phyloP scores from a whole-genome alignment of 768 basidiomycete species.

The Trametes cubensis region DNA sequence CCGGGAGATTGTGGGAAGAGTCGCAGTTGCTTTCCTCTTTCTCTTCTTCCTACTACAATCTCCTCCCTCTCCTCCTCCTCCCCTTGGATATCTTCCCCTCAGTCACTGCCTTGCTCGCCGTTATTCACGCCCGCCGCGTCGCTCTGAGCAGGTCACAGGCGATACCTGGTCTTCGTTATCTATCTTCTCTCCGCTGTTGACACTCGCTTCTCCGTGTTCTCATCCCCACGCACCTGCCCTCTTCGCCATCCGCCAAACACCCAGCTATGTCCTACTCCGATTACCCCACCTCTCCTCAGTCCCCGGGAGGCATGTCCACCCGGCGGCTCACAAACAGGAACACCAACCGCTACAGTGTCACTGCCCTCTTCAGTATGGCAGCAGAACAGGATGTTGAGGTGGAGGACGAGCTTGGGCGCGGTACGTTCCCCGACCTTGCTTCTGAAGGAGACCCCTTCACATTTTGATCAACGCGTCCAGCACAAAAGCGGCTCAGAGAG shows the following conservation, averaged over 20 bases:
- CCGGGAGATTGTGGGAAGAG: not conserved
- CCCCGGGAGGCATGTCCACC: slow-evolving; percentile 66
- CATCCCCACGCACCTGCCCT: slow-evolving; percentile 15
- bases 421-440: slow-evolving; percentile 46
- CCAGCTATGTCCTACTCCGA: slow-evolving; percentile 34
- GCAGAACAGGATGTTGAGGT: slow-evolving; percentile 99
- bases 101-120: not conserved
- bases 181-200: slow-evolving; percentile 18
- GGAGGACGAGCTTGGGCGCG: slow-evolving; percentile 94
- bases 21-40: not conserved
- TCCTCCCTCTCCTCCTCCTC: slow-evolving; percentile 11
- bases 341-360: slow-evolving; percentile 95
- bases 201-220: slow-evolving; percentile 21
- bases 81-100: slow-evolving; percentile 3
- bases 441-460: not conserved
- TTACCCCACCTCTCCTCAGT: slow-evolving; percentile 37
- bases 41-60: slow-evolving; percentile 7
- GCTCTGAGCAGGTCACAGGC: slow-evolving; percentile 28
- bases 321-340: slow-evolving; percentile 88
- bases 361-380: slow-evolving; percentile 94
- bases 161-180: slow-evolving; percentile 21
- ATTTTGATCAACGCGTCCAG: slow-evolving; percentile 43
- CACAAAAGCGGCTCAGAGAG: slow-evolving; percentile 95
- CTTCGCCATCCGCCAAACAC: slow-evolving; percentile 19
- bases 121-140: slow-evolving; percentile 10